Evolutionary conservation across 2,329 filamentous ascomycete genomes (phyloP).

Genomic region (Xylariaceae sp.): DNA sequence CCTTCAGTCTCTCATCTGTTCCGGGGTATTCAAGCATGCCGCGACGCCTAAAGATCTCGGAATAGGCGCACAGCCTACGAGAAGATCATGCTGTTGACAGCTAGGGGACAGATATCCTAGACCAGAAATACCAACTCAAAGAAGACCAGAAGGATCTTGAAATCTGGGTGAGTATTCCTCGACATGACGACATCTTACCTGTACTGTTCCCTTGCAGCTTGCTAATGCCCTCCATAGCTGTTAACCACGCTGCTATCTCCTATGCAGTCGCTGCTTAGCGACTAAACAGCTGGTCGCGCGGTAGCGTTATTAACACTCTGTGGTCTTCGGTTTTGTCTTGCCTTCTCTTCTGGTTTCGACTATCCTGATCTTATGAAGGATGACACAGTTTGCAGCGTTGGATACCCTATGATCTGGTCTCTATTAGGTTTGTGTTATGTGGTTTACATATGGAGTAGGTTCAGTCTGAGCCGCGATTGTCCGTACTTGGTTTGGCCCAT

Average conservation of each 20-base stretch:
- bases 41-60: too few species aligned
- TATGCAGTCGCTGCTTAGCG: slow-evolving; percentile 14
- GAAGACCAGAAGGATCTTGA: slow-evolving; percentile 16
- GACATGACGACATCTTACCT: background rate
- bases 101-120: slow-evolving; percentile 14
- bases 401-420: too few species aligned
- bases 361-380: too few species aligned
- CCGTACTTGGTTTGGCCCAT: too few species aligned
- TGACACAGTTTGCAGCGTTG: too few species aligned
- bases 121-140: slow-evolving; percentile 13
- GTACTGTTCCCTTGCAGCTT: too few species aligned
- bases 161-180: slow-evolving; percentile 12
- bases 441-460: too few species aligned
- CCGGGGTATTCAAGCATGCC: too few species aligned
- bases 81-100: background rate
- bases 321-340: background rate
- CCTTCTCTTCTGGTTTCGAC: too few species aligned
- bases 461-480: too few species aligned
- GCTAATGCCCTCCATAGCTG: slow-evolving; percentile 4
- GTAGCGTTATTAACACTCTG: background rate
- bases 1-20: too few species aligned
- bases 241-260: slow-evolving; percentile 18
- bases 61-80: background rate
- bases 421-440: too few species aligned
- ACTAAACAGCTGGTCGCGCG: background rate